phyloP scores from a whole-genome alignment of 768 basidiomycete genomes.

The Arthromyces matolae region DNA sequence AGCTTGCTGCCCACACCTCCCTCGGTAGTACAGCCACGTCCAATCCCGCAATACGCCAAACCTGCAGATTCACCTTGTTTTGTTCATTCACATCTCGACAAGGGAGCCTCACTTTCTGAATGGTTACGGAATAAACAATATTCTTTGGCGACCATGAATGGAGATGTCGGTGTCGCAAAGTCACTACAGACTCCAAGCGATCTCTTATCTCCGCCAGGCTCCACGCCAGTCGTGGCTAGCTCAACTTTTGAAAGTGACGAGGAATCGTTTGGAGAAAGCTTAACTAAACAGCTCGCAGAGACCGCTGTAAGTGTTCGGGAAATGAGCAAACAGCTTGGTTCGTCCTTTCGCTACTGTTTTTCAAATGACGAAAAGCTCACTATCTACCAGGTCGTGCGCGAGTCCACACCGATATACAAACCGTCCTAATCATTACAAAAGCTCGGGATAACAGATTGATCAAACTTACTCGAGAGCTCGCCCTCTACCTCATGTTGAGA shows the following conservation, averaged over 20 bases:
- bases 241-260: conserved; percentile 34
- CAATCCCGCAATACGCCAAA: conserved; percentile 20
- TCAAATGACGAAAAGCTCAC: conserved; percentile 1
- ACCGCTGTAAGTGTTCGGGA: conserved; percentile 96
- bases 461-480: conserved; percentile 89
- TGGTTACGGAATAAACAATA: conserved; percentile 56
- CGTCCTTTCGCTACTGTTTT: conserved; percentile 21
- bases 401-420: conserved; percentile 89
- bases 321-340: conserved; percentile 98
- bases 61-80: conserved; percentile 78
- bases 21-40: conserved; percentile 13
- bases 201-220: conserved; percentile 10
- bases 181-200: conserved; percentile 35
- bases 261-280: conserved; percentile 67
- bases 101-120: conserved; percentile 71
- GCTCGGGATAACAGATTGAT: conserved; percentile 96
- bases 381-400: conserved; percentile 74
- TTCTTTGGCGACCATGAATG: conserved; percentile 24
- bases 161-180: conserved; percentile 48
- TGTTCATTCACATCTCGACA: conserved; percentile 89
- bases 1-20: conserved; percentile 13
- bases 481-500: conserved; percentile 93
- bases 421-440: conserved; percentile 93
- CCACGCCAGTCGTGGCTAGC: conserved; percentile 20
- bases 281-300: conserved; percentile 92